Percentiles rank a stretch among this genome's conserved stretches.
phyloP scores from a whole-genome alignment of 2,329 filamentous ascomycete species.

The Fusarium sp. region DNA sequence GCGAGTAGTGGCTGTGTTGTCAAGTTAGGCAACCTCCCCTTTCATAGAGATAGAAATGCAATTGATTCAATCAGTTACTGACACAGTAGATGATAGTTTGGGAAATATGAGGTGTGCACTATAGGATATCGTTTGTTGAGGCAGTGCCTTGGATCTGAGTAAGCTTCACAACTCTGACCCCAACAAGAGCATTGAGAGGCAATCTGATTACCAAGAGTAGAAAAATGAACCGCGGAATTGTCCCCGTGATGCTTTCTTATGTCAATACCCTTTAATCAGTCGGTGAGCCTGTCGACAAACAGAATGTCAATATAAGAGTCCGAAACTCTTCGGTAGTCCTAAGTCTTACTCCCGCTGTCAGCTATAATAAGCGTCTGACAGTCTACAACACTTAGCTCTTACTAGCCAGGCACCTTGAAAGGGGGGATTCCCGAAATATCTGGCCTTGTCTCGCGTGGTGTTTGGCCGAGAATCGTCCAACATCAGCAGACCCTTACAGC shows the following conservation, averaged over 20 bases:
- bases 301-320: neutral
- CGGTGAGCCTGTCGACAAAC: neutral
- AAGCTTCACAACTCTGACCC: neutral
- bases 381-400: neutral
- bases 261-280: neutral
- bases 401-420: neutral
- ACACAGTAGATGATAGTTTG: neutral
- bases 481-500: neutral
- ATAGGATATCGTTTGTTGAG: neutral
- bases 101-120: neutral
- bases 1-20: neutral
- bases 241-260: neutral
- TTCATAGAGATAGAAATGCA: neutral
- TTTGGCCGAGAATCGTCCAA: neutral
- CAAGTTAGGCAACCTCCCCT: neutral
- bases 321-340: neutral
- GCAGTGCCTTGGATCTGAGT: neutral
- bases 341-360: neutral
- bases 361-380: neutral
- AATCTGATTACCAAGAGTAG: neutral
- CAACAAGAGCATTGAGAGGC: neutral
- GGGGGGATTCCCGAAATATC: neutral
- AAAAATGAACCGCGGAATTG: neutral
- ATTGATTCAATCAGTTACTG: neutral
- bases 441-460: neutral